phyloP scores from a whole-genome alignment of 2,329 filamentous ascomycete genomes.

The Apiospora marii region DNA sequence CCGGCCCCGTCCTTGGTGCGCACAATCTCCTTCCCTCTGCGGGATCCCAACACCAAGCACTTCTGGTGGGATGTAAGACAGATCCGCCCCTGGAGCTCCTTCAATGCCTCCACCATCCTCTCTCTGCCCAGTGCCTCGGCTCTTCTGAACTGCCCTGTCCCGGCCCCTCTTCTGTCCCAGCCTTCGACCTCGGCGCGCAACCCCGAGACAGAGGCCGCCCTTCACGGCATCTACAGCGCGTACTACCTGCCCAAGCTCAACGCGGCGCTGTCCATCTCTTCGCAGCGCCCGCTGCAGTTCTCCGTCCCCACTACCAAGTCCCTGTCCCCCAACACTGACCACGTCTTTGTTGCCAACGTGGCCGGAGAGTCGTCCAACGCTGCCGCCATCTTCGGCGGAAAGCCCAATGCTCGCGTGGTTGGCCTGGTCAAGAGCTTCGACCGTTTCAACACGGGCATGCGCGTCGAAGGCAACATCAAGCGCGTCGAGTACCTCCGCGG shows the following conservation, averaged over 20 bases:
- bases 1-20: constrained; percentile 84
- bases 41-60: constrained; percentile 75
- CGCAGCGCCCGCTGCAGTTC: constrained; percentile 68
- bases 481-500: constrained; percentile 89
- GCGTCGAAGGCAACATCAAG: constrained; percentile 82
- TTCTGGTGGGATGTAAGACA: constrained; percentile 98
- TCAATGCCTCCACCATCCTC: constrained; percentile 76
- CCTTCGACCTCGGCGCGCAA: constrained; percentile 66
- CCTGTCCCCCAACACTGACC: constrained; percentile 52
- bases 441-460: constrained; percentile 95
- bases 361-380: constrained; percentile 64
- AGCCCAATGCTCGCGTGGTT: constrained; percentile 55
- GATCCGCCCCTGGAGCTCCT: constrained; percentile 81
- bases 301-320: constrained; percentile 50
- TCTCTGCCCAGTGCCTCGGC: constrained; percentile 75
- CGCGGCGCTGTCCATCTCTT: constrained; percentile 79
- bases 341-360: constrained; percentile 72
- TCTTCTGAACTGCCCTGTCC: constrained; percentile 75
- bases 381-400: constrained; percentile 57
- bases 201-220: constrained; percentile 79
- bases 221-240: constrained; percentile 77
- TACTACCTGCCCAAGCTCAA: constrained; percentile 91
- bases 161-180: constrained; percentile 66
- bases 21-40: constrained; percentile 74
- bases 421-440: constrained; percentile 90